A percentile compares a stretch with the other conserved stretches of the same genome.
Conservation (phyloP, 129 eudicot species). For the Smallanthus sonchifolius region DNA sequence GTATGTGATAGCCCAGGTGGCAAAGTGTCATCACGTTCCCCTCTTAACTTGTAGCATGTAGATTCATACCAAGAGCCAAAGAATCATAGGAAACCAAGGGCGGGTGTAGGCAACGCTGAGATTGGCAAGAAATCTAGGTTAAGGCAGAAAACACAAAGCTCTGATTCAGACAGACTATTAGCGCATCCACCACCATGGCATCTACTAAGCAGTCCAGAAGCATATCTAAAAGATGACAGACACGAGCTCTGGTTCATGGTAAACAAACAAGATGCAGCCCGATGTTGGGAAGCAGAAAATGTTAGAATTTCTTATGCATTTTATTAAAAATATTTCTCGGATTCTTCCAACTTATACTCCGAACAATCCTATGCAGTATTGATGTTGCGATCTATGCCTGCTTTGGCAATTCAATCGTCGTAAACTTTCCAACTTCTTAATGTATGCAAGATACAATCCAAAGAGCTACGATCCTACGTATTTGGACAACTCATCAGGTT, state of each 20-base stretch:
- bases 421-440: slow-evolving; percentile 36
- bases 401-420: slow-evolving; percentile 83
- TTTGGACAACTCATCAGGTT: too few species aligned
- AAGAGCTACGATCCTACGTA: too few species aligned
- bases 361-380: slow-evolving; percentile 46
- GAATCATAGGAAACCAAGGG: slow-evolving; percentile 61
- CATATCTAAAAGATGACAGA: slow-evolving; percentile 61
- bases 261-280: slow-evolving; percentile 74
- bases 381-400: too few species aligned
- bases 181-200: slow-evolving; percentile 93
- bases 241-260: slow-evolving; percentile 70
- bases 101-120: slow-evolving; percentile 72
- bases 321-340: slow-evolving; percentile 55
- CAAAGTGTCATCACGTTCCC: slow-evolving; percentile 49
- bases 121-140: slow-evolving; percentile 39
- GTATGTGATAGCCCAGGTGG: slow-evolving; percentile 60
- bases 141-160: slow-evolving; percentile 73
- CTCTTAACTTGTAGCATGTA: slow-evolving; percentile 35
- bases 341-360: slow-evolving; percentile 47
- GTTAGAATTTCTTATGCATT: slow-evolving; percentile 42
- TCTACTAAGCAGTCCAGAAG: slow-evolving; percentile 59
- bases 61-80: slow-evolving; percentile 36
- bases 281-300: slow-evolving; percentile 65
- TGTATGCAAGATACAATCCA: too few species aligned
- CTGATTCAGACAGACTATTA: slow-evolving; percentile 73